Evolutionary conservation across 768 basidiomycete species (phyloP).

Genomic region (Melanogaster broomeanus): DNA sequence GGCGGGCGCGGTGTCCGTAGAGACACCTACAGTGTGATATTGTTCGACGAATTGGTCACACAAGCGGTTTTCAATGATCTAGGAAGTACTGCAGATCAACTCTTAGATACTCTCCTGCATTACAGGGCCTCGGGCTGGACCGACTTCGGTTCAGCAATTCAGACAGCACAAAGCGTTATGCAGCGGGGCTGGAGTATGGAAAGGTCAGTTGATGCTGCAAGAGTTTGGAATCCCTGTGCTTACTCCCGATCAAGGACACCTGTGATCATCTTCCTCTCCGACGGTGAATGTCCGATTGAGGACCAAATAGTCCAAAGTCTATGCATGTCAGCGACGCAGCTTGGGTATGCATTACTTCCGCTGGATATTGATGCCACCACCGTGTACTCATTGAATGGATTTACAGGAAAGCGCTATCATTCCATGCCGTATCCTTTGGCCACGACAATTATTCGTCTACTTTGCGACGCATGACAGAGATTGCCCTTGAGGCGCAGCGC

Average conservation of each 20-base stretch:
- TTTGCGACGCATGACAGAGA: slow-evolving; percentile 46
- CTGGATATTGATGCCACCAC: neutral
- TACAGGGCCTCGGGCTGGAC: slow-evolving; percentile 38
- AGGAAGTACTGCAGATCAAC: slow-evolving; percentile 38
- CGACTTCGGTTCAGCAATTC: slow-evolving; percentile 40
- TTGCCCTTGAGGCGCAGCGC: slow-evolving; percentile 48
- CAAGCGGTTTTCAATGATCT: slow-evolving; percentile 42
- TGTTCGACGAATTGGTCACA: slow-evolving; percentile 36
- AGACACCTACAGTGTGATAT: slow-evolving; percentile 48
- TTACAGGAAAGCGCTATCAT: slow-evolving; percentile 47
- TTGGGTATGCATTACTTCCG: slow-evolving; percentile 39
- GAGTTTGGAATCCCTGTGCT: neutral
- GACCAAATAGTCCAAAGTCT: slow-evolving; percentile 39
- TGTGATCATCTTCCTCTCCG: slow-evolving; percentile 25
- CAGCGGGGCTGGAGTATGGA: slow-evolving; percentile 46
- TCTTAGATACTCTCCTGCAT: slow-evolving; percentile 37
- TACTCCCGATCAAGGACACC: neutral
- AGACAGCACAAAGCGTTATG: slow-evolving; percentile 36
- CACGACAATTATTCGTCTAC: slow-evolving; percentile 10
- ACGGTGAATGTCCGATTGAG: slow-evolving; percentile 45
- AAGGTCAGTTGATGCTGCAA: slow-evolving; percentile 28
- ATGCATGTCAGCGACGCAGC: slow-evolving; percentile 37
- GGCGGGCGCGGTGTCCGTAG: slow-evolving; percentile 12
- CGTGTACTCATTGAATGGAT: neutral
- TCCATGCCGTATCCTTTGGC: slow-evolving; percentile 54